Conservation (phyloP, 2,329 filamentous ascomycete genomes). For the Cryphonectria japonica region DNA sequence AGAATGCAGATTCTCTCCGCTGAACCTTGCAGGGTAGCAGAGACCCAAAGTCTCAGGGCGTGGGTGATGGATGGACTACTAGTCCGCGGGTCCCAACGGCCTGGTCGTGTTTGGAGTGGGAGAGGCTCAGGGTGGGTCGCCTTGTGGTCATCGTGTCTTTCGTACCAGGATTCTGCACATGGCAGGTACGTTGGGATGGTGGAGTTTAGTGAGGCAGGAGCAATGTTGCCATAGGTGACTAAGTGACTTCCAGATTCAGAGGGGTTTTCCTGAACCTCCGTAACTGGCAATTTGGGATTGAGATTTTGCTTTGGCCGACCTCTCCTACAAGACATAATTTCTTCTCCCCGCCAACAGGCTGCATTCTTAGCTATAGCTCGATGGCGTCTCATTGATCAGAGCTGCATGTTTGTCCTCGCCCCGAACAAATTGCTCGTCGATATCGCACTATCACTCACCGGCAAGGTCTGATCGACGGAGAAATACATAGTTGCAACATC, state of each 20-base stretch:
- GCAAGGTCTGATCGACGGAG: neutral
- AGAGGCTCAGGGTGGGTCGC: neutral
- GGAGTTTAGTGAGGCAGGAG: neutral
- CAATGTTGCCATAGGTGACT: neutral
- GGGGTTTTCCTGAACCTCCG: neutral
- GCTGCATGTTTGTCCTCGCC: neutral
- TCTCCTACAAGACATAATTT: neutral
- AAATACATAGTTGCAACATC: neutral
- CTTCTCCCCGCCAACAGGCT: neutral
- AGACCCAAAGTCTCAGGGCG: neutral
- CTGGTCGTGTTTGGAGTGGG: neutral
- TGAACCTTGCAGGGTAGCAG: slow-evolving; percentile 4
- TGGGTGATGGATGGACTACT: neutral
- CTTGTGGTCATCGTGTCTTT: neutral
- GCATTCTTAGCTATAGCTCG: neutral
- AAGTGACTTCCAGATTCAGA: neutral
- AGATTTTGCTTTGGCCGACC: neutral
- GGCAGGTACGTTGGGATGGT: neutral
- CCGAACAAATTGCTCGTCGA: neutral
- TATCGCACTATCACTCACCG: neutral
- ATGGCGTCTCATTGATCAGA: neutral
- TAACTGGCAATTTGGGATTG: neutral
- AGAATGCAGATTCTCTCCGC: slow-evolving; percentile 1
- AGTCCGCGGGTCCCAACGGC: neutral
- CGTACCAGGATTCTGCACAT: slow-evolving; percentile 1